Evolutionary conservation across 495 filamentous ascomycete genomes (phyloP), one percentile per base, ranked within the genome.

Genomic region (Aspergillus sparsus): DNA sequence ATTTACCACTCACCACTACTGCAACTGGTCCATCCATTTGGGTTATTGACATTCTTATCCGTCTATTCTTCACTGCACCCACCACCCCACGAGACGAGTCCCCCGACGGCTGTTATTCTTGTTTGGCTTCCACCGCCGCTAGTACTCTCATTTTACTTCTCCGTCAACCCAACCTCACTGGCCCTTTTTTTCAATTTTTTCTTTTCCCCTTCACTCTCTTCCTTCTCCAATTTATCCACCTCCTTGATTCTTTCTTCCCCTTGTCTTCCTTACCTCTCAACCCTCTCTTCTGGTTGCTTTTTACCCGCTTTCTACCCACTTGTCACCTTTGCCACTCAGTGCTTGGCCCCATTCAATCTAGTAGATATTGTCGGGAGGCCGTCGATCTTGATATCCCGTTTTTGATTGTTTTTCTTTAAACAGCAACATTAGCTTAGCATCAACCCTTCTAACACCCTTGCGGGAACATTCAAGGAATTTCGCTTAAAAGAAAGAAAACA

Each of bases 121-220:
- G 58, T 67, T 62, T 58, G 59, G 61, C 53, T 63, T 67, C 56
- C 65, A 64, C 59, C 53, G 61, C 59, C 61, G 62, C 56, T 62
- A 60, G 54, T 50, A 54, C 60, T 41, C 56, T 66, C 58, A 62
- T 67, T 64, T 60, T 21, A 52, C 65, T 49, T 53, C 59, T 56
- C 54, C 53, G 27, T 50, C 57, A 54, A 53, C 49, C 49, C 45
- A 53, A 51, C 34, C 34, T 55, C 42, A 39, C 60, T 36, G 27
- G 51, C 12, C 63, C 66, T 67, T 69, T 69, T 69, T 67, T 61
- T 68, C n/a, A n/a, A n/a, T 65, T 66, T 60, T 60, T 42, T 61
- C 58, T 53, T 46, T 57, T 54, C 67, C 57, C 49, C 61, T 67
- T 57, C 60, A 21, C 21, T 27, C 21, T 27, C 21, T 27, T 27